These are phyloP conservation scores for Ceratocystis variospora DNA, from an alignment of 2,329 filamentous ascomycete genomes.

Conservation along the genomic window DNA sequence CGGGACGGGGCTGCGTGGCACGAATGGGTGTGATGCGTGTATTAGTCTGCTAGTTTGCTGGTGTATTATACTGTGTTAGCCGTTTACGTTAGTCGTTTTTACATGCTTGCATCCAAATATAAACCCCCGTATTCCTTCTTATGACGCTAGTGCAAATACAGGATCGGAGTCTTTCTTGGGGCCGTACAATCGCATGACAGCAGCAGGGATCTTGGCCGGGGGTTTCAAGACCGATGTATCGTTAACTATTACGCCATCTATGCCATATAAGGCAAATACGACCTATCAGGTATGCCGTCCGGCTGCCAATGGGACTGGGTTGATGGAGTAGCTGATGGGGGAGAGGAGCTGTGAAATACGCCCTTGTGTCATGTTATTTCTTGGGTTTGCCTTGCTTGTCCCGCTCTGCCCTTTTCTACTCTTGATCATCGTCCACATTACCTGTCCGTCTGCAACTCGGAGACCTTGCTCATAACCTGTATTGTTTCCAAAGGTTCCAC, in stretches of 20 bases:
- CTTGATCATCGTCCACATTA: neutral
- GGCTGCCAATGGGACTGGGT: neutral
- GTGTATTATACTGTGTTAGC: neutral
- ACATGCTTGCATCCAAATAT: neutral
- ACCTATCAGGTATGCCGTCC: neutral
- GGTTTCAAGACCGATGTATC: neutral
- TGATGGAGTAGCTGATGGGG: neutral
- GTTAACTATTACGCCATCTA: neutral
- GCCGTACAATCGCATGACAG: neutral
- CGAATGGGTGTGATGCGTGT: constrained; percentile 22
- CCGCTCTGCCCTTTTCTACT: neutral
- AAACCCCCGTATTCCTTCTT: no score
- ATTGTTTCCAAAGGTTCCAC: neutral
- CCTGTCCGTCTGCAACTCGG: neutral
- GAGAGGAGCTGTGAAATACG: neutral
- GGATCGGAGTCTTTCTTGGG: neutral
- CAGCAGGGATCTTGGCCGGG: neutral
- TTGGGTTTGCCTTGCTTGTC: neutral
- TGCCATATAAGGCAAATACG: neutral
- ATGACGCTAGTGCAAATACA: neutral
- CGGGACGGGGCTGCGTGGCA: constrained; percentile 23
- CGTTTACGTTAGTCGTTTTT: neutral
- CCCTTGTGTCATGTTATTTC: neutral
- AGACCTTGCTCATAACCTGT: neutral
- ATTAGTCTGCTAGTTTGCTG: neutral